Evolutionary conservation across 768 basidiomycete species (phyloP), one percentile per base, ranked within the genome.

Genomic region (Tricholoma bakamatsutake): DNA sequence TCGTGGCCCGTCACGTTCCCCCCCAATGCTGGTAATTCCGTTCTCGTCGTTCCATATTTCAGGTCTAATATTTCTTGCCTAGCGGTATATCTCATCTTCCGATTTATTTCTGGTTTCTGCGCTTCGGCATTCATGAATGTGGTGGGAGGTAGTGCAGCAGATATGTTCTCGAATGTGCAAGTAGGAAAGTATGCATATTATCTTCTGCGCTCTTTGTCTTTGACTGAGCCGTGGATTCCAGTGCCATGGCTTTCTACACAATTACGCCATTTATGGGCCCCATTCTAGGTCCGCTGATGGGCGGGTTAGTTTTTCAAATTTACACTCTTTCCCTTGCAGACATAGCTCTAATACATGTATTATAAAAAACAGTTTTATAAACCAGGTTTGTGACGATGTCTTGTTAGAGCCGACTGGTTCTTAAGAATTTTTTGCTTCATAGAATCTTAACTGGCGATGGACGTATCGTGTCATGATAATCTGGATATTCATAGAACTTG

Each of bases 1-100:
- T 81, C 83, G 18, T 86, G 85, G 63, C 85, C 87, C 0, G 82
- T 88, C 6, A 86, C 87, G 1, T 91, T 93, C 57, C 78, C 87
- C 1, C 84, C 82, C 2, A 75, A 88, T 61, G 76, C 83, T 24
- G 76, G 85, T 85, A 52, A 48, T 79, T 69, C 30, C 21, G 10
- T 11, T 12, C 30, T 17, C 5, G 46, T 11, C 53, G 4, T 18
- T 8, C 21, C 31, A 27, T 40, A 28, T 40, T 9, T 50, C 46
- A 45, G 40, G 40, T 40, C 51, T 43, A 28, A 11, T 9, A 10
- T 13, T 39, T 28, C 46, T 57, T 4, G 5, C 2, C 4, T 37
- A 82, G 84, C 74, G 4, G 78, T 85, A 0, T 83, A 81, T 61
- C 73, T 94, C 8, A 67, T 85, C 37, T 79, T 79, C 42, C 75